Evolutionary conservation across 176 grass and related monocot genomes (phyloP).

Genomic region (Juncus inflexus): DNA sequence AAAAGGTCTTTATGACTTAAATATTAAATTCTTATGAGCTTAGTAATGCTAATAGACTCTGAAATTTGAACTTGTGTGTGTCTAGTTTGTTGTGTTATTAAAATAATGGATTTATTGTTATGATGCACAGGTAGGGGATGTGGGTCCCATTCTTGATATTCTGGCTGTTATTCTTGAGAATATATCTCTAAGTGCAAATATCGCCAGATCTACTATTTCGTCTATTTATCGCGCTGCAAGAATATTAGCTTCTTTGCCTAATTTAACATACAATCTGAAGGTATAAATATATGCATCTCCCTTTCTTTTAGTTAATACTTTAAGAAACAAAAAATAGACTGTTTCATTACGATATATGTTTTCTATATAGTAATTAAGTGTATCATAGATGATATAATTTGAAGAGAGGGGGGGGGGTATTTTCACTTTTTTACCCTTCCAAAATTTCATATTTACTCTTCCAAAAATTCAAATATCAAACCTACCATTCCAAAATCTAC

Average conservation of each 20-base stretch:
- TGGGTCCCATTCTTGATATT: constrained; percentile 89
- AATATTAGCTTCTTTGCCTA: constrained; percentile 71
- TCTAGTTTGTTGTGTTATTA: background rate
- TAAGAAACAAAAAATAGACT: too few species aligned
- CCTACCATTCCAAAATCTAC: too few species aligned
- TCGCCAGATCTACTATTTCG: constrained; percentile 67
- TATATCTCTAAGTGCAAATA: constrained; percentile 52
- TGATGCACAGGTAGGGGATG: constrained; percentile 78
- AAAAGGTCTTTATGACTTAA: constrained; percentile 48
- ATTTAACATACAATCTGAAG: constrained; percentile 77
- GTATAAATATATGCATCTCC: constrained; percentile 12
- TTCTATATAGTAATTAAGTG: too few species aligned
- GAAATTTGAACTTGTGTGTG: too few species aligned
- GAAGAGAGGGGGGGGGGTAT: background rate
- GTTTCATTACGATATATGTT: too few species aligned
- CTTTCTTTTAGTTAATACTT: too few species aligned
- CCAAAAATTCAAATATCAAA: background rate
- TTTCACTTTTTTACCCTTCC: constrained; percentile 9
- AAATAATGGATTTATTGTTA: constrained; percentile 17
- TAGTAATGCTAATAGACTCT: background rate
- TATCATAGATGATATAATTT: too few species aligned
- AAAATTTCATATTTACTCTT: background rate
- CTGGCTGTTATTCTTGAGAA: constrained; percentile 80
- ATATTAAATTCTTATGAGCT: constrained; percentile 23
- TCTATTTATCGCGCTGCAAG: constrained; percentile 74